phyloP scores from a whole-genome alignment of 2,329 filamentous ascomycete species.

The Macrophomina pseudophaseolina region DNA sequence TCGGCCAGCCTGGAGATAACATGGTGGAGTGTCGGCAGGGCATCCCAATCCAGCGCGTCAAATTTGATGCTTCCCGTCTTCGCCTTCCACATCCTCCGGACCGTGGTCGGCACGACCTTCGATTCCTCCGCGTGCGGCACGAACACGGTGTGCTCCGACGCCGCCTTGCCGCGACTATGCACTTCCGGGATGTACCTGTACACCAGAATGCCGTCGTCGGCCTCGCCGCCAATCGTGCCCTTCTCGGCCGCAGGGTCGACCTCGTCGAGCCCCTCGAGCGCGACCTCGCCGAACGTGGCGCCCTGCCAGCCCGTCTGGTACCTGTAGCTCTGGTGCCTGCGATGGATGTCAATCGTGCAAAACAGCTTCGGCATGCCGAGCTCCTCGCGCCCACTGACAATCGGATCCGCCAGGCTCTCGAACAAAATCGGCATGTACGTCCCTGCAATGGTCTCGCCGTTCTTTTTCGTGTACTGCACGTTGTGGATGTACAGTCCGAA shows the following conservation, averaged over 20 bases:
- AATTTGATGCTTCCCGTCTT: slow-evolving; percentile 54
- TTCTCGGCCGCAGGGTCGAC: slow-evolving; percentile 23
- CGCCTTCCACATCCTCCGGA: slow-evolving; percentile 44
- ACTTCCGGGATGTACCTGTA: slow-evolving; percentile 65
- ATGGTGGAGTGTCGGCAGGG: slow-evolving; percentile 66
- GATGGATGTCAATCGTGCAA: slow-evolving; percentile 55
- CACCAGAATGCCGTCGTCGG: slow-evolving; percentile 57
- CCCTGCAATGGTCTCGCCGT: slow-evolving; percentile 56
- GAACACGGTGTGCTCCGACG: slow-evolving; percentile 60
- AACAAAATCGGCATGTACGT: slow-evolving; percentile 64
- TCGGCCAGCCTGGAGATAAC: slow-evolving; percentile 58
- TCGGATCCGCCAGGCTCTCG: slow-evolving; percentile 64
- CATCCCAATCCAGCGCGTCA: slow-evolving; percentile 57
- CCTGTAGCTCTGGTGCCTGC: slow-evolving; percentile 43
- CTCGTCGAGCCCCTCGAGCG: slow-evolving; percentile 34
- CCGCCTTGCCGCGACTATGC: slow-evolving; percentile 54
- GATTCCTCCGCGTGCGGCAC: slow-evolving; percentile 41
- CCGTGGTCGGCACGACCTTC: slow-evolving; percentile 40
- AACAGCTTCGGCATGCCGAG: slow-evolving; percentile 67
- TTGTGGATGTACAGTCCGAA: slow-evolving; percentile 68
- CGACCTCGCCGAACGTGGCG: slow-evolving; percentile 40
- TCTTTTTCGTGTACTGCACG: slow-evolving; percentile 59
- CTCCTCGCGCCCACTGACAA: slow-evolving; percentile 65
- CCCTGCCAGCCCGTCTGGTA: slow-evolving; percentile 48
- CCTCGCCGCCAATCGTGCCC: slow-evolving; percentile 24